Evolutionary conservation across 75 land plant species (phyloP).

Genomic region (Cupressus sempervirens): DNA sequence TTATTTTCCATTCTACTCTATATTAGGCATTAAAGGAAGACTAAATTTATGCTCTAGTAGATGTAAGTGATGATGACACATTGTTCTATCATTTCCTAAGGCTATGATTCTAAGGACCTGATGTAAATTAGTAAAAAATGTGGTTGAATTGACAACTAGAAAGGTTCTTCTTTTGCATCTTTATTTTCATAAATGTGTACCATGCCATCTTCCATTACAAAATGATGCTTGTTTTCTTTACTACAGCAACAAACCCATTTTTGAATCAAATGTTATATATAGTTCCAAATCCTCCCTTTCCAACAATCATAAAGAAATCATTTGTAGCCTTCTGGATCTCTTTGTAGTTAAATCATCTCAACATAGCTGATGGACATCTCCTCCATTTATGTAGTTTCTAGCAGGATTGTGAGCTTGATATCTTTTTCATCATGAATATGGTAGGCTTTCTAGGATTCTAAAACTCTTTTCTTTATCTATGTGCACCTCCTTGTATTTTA

Average conservation of each 20-base stretch:
- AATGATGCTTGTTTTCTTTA: conserved; percentile 74
- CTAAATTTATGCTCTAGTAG: too few species aligned
- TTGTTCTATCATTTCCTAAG: too few species aligned
- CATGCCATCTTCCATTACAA: too few species aligned
- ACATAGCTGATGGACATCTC: conserved; percentile 54
- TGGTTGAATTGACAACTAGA: too few species aligned
- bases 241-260: conserved; percentile 72
- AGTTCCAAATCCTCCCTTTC: conserved; percentile 88
- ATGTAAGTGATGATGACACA: too few species aligned
- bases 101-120: too few species aligned
- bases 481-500: too few species aligned
- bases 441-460: conserved; percentile 14
- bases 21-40: too few species aligned
- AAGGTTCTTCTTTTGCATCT: too few species aligned
- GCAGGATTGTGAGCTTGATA: conserved; percentile 9
- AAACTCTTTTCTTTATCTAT: conserved; percentile 46
- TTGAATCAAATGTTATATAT: conserved; percentile 68
- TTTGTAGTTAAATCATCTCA: conserved; percentile 58
- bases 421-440: conserved; percentile 17
- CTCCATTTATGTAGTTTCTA: conserved; percentile 28
- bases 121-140: too few species aligned
- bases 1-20: too few species aligned
- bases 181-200: too few species aligned
- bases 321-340: conserved; percentile 75
- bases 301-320: conserved; percentile 63